These are phyloP conservation scores for Phytopythium mirpurense DNA, from an alignment of 352 stramenopile genomes.

Conservation along the genomic window DNA sequence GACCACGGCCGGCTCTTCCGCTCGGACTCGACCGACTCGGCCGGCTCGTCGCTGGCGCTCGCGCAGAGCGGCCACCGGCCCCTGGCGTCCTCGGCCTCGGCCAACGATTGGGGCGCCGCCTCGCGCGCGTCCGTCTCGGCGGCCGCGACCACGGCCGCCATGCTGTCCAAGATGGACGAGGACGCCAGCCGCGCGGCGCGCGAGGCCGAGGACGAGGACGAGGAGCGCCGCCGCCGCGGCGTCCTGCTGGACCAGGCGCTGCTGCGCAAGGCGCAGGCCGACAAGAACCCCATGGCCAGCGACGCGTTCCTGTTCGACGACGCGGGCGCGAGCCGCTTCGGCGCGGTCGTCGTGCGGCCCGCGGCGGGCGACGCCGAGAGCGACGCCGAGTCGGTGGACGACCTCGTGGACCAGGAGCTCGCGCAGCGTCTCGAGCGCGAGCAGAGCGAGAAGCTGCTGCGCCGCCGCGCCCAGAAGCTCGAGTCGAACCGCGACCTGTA, in stretches of 20 bases:
- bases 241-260: slow-evolving; percentile 60
- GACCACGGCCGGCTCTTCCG: slow-evolving; percentile 33
- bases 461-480: slow-evolving; percentile 53
- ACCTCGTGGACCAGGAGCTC: slow-evolving; percentile 54
- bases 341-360: slow-evolving; percentile 32
- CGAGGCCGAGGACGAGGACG: slow-evolving; percentile 49
- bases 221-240: slow-evolving; percentile 19
- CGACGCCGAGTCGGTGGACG: slow-evolving; percentile 8
- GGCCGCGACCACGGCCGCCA: background rate
- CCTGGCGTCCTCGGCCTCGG: background rate
- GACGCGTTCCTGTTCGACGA: slow-evolving; percentile 68
- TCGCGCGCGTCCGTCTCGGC: slow-evolving; percentile 18
- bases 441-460: slow-evolving; percentile 50
- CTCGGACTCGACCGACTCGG: slow-evolving; percentile 11
- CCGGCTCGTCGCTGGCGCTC: slow-evolving; percentile 1
- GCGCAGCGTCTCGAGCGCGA: slow-evolving; percentile 34
- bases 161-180: slow-evolving; percentile 16
- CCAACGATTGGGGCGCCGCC: slow-evolving; percentile 10
- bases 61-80: background rate
- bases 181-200: slow-evolving; percentile 26
- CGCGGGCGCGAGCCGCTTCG: slow-evolving; percentile 37
- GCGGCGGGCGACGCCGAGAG: slow-evolving; percentile 19
- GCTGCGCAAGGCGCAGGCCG: slow-evolving; percentile 16
- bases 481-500: slow-evolving; percentile 70
- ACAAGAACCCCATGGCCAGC: slow-evolving; percentile 28